Conservation (phyloP, 2,329 filamentous ascomycete genomes). For the Lachnellula hyalina region DNA sequence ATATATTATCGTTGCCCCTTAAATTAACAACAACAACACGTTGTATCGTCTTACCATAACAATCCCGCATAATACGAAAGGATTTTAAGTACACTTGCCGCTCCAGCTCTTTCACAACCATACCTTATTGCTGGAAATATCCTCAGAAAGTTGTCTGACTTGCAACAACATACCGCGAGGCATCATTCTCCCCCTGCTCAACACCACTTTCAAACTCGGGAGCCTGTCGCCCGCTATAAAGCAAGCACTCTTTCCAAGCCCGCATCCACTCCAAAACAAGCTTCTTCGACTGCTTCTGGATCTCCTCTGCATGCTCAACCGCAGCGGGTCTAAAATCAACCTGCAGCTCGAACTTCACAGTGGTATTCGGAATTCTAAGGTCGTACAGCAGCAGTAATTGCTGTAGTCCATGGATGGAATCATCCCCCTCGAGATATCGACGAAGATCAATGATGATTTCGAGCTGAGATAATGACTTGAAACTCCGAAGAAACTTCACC, state of each 20-base stretch:
- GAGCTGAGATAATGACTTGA: neutral
- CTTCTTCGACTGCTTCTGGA: neutral
- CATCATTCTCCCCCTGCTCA: neutral
- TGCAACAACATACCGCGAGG: too few species aligned
- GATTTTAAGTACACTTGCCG: too few species aligned
- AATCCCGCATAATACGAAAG: too few species aligned
- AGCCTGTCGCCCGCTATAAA: neutral
- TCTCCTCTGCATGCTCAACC: too few species aligned
- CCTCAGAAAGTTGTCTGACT: too few species aligned
- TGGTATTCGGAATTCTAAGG: neutral
- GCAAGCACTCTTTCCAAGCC: neutral
- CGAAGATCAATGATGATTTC: neutral
- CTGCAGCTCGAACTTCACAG: neutral
- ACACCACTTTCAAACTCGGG: neutral
- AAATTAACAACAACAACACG: too few species aligned
- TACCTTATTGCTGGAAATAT: too few species aligned
- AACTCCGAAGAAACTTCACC: neutral
- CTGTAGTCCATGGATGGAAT: neutral
- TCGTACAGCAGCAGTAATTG: slow-evolving; percentile 1
- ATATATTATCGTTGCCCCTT: too few species aligned
- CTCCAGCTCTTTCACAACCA: too few species aligned
- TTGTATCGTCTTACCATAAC: too few species aligned
- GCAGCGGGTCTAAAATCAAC: neutral
- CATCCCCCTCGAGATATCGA: neutral
- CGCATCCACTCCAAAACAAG: neutral